phyloP scores from a whole-genome alignment of 768 basidiomycete genomes.

The Boletus vermiculosoides region DNA sequence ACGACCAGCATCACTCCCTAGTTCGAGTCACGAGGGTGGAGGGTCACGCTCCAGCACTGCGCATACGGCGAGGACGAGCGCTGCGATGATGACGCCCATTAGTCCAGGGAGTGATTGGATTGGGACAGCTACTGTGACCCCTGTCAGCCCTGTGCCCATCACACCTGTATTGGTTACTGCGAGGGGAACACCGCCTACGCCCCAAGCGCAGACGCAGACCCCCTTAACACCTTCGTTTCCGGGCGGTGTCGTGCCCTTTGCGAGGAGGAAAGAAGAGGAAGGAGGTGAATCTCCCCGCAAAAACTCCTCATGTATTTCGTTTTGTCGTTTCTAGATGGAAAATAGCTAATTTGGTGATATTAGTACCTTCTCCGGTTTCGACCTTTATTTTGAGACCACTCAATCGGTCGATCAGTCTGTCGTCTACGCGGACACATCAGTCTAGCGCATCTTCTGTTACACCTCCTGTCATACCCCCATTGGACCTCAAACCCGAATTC shows the following conservation, averaged over 20 bases:
- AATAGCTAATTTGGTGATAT: slow-evolving; percentile 2
- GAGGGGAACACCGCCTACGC: slow-evolving; percentile 13
- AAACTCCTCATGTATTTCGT: slow-evolving; percentile 20
- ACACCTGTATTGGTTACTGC: slow-evolving; percentile 23
- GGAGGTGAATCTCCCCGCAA: slow-evolving; percentile 40
- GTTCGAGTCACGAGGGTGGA: slow-evolving; percentile 24
- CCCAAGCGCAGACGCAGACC: slow-evolving; percentile 20
- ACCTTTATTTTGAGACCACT: slow-evolving; percentile 63
- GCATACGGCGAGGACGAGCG: slow-evolving; percentile 37
- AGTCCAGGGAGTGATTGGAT: slow-evolving; percentile 22
- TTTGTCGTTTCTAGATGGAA: background rate
- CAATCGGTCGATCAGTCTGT: slow-evolving; percentile 64
- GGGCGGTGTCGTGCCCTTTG: slow-evolving; percentile 24
- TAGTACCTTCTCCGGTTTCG: slow-evolving; percentile 52
- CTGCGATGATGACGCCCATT: slow-evolving; percentile 24
- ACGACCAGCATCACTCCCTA: slow-evolving; percentile 35
- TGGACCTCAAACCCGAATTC: slow-evolving; percentile 58
- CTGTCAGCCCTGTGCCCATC: slow-evolving; percentile 30
- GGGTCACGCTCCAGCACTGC: slow-evolving; percentile 28
- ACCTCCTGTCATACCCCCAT: slow-evolving; percentile 54
- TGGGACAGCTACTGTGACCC: slow-evolving; percentile 27
- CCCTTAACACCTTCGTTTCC: slow-evolving; percentile 23
- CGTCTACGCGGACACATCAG: slow-evolving; percentile 57
- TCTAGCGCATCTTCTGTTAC: slow-evolving; percentile 41
- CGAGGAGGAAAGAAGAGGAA: slow-evolving; percentile 30